A percentile compares a stretch with the other conserved stretches of the same genome.
These are phyloP conservation scores for Euphorbia pulcherrima DNA, from an alignment of 345 rosid genomes.

Conservation along the genomic window DNA sequence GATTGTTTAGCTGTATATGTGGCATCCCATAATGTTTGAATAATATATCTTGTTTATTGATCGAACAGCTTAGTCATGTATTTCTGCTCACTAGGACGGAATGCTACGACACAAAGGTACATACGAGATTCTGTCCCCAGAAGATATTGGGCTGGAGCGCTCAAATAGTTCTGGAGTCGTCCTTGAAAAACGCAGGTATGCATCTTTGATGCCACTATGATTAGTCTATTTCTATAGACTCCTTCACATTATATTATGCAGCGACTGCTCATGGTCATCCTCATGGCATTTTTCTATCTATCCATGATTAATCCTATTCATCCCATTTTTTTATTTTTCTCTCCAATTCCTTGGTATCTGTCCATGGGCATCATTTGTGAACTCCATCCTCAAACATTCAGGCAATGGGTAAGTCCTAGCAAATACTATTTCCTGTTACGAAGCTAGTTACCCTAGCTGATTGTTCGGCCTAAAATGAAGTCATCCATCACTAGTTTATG, in stretches of 20 bases:
- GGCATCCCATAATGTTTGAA: background rate
- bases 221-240: background rate
- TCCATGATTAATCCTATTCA: background rate
- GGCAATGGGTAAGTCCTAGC: background rate
- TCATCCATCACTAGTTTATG: background rate
- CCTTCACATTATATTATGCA: background rate
- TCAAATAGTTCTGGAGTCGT: conserved; percentile 85
- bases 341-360: background rate
- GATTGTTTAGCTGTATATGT: background rate
- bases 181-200: conserved; percentile 88
- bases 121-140: conserved; percentile 85
- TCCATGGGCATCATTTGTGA: background rate
- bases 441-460: too few species aligned
- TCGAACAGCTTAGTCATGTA: background rate
- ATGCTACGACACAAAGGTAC: conserved; percentile 90
- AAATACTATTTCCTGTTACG: too few species aligned
- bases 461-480: background rate
- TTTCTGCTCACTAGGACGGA: conserved; percentile 63
- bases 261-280: background rate
- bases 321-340: background rate
- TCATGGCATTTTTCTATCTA: background rate
- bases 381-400: background rate
- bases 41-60: background rate
- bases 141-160: conserved; percentile 88
- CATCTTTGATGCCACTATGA: background rate